phyloP scores from a whole-genome alignment of 2,329 filamentous ascomycete genomes.

The Fragosphaeria purpurea region DNA sequence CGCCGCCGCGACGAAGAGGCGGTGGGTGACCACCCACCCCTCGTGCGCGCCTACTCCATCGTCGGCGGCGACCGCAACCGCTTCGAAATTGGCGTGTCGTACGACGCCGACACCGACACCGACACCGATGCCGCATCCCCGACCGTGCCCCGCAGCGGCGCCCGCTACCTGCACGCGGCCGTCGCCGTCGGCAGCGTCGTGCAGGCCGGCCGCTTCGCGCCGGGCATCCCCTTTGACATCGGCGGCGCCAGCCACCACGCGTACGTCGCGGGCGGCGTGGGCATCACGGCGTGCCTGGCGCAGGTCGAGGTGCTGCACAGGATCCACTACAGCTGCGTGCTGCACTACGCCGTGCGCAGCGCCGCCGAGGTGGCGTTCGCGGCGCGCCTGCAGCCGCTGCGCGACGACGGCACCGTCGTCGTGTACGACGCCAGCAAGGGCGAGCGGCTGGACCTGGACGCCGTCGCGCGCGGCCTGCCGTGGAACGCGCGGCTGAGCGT shows the following conservation, averaged over 20 bases:
- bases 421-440: conserved; percentile 44
- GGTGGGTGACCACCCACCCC: conserved; percentile 26
- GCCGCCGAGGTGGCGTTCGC: conserved; percentile 43
- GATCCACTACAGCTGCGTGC: conserved; percentile 38
- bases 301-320: conserved; percentile 31
- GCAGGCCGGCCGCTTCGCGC: conserved; percentile 39
- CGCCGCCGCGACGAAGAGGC: conserved; percentile 18
- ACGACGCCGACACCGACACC: conserved; percentile 17
- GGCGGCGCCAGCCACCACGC: conserved; percentile 45
- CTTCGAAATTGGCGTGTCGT: conserved; percentile 49
- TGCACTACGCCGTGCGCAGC: conserved; percentile 51
- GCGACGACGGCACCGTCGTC: conserved; percentile 20
- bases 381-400: conserved; percentile 33
- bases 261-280: conserved; percentile 55
- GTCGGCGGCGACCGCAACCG: conserved; percentile 37
- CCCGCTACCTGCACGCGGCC: conserved; percentile 43
- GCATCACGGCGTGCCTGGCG: conserved; percentile 53
- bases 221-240: conserved; percentile 32
- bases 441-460: conserved; percentile 40
- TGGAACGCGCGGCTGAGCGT: conserved; percentile 51
- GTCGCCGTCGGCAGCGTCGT: conserved; percentile 38
- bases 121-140: neutral
- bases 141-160: conserved; percentile 45
- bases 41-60: conserved; percentile 52
- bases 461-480: conserved; percentile 33